Evolutionary conservation across 129 eudicot species (phyloP).

Genomic region (Artemisia annua): DNA sequence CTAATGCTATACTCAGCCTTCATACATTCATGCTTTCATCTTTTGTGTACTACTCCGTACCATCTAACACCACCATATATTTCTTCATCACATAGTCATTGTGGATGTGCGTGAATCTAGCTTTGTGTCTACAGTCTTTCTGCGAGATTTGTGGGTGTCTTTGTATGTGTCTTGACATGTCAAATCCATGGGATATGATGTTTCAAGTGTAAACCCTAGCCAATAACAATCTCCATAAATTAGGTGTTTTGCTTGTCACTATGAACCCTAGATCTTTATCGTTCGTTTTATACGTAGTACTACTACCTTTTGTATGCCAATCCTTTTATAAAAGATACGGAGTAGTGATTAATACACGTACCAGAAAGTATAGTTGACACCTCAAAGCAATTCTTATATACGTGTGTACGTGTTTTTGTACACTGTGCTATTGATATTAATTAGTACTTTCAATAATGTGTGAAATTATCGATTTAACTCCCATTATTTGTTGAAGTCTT

Average conservation of each 20-base stretch:
- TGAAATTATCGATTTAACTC: no score
- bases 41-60: constrained; percentile 10
- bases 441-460: no score
- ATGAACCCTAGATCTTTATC: neutral
- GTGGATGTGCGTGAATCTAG: constrained; percentile 6
- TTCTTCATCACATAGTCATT: neutral
- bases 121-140: constrained; percentile 1
- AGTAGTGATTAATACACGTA: no score
- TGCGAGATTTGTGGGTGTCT: constrained; percentile 16
- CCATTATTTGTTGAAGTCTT: no score
- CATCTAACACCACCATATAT: neutral
- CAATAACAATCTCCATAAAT: neutral
- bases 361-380: no score
- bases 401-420: no score
- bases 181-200: constrained; percentile 9
- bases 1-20: neutral
- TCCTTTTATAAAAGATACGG: no score
- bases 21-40: constrained; percentile 20
- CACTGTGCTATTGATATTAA: no score
- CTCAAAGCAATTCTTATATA: no score
- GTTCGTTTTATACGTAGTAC: no score
- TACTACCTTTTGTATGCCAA: no score
- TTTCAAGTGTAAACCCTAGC: neutral
- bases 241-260: neutral
- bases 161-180: constrained; percentile 12